Conservation (phyloP, 306 rosid species). For the Begonia fuchsioides region DNA sequence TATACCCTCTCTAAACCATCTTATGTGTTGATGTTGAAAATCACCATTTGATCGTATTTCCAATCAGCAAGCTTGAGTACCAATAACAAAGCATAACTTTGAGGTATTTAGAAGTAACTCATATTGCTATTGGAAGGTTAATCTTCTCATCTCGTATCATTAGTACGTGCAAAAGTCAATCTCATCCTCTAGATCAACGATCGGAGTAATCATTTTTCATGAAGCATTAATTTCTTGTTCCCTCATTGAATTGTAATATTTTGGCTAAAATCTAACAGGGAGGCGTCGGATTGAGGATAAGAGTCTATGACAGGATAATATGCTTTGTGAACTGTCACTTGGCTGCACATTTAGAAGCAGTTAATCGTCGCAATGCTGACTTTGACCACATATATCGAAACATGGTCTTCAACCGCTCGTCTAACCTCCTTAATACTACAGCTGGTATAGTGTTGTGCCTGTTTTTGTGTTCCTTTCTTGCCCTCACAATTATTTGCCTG, state of each 20-base stretch:
- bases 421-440: slow-evolving; percentile 58
- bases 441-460: slow-evolving; percentile 92
- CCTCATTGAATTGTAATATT: slow-evolving; percentile 11
- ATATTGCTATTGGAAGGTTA: no score
- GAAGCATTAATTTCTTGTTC: background rate
- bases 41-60: no score
- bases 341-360: slow-evolving; percentile 98
- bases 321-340: slow-evolving; percentile 99
- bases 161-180: no score
- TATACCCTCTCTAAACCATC: background rate
- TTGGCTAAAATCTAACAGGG: slow-evolving; percentile 41
- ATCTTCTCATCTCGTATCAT: no score
- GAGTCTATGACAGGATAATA: slow-evolving; percentile 91
- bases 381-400: slow-evolving; percentile 91
- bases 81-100: no score
- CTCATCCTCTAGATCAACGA: no score
- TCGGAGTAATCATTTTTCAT: no score
- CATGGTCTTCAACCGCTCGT: slow-evolving; percentile 80
- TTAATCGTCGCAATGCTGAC: slow-evolving; percentile 92
- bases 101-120: no score
- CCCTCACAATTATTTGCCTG: slow-evolving; percentile 86
- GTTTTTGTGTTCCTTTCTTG: slow-evolving; percentile 74
- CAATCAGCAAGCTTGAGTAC: no score
- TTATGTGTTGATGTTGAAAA: background rate
- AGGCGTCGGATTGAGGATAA: slow-evolving; percentile 95